Conservation (phyloP, 108 stramenopile species). For the Mayamaea pseudoterrestris region DNA sequence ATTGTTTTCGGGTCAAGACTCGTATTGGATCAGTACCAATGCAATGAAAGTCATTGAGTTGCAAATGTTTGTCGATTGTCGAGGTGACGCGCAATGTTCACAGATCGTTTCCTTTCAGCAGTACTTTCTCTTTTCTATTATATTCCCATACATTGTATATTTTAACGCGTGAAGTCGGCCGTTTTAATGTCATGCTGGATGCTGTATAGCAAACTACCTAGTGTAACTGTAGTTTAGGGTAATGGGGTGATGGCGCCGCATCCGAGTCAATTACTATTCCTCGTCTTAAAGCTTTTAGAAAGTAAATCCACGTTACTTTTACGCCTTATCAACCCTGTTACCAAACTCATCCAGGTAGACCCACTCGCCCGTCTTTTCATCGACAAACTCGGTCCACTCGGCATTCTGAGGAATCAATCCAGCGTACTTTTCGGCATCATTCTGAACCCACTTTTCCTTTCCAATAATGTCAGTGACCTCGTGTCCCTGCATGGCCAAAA, state of each 20-base stretch:
- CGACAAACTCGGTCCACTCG: conserved; percentile 83
- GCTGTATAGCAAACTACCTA: background rate
- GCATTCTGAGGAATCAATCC: conserved; percentile 79
- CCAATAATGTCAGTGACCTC: conserved; percentile 77
- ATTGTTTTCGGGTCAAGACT: too few relatives aligned
- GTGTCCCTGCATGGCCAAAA: conserved; percentile 67
- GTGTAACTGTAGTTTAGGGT: background rate
- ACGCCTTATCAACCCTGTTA: conserved; percentile 33
- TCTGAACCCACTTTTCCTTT: conserved; percentile 73
- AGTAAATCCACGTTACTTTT: too few relatives aligned
- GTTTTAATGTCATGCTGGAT: too few relatives aligned
- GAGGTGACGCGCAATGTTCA: too few relatives aligned
- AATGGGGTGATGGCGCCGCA: background rate
- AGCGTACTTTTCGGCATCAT: conserved; percentile 77
- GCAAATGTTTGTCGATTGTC: too few relatives aligned
- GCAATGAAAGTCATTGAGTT: too few relatives aligned
- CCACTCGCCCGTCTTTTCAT: conserved; percentile 83
- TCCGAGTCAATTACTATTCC: background rate
- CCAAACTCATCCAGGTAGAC: conserved; percentile 77
- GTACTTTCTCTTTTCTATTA: background rate
- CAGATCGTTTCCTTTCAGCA: too few relatives aligned
- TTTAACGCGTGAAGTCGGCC: background rate
- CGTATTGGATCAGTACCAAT: too few relatives aligned
- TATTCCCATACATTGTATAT: background rate
- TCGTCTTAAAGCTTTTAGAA: too few relatives aligned